phyloP scores from a whole-genome alignment of 306 rosid species.

The Carpinus viminea region DNA sequence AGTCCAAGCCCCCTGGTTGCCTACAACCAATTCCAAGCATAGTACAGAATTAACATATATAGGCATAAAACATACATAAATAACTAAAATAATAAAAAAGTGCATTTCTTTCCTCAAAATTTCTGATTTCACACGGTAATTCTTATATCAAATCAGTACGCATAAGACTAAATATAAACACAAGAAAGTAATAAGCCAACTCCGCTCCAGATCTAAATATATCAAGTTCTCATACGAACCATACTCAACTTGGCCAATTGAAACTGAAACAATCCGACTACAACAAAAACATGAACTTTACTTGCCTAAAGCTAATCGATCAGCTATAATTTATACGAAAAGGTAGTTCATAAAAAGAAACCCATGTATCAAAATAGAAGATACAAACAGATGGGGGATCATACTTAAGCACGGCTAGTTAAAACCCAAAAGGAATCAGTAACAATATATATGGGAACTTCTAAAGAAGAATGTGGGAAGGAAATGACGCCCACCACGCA shows the following conservation, averaged over 20 bases:
- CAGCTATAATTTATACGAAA: not conserved
- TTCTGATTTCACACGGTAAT: not conserved
- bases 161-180: not conserved
- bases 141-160: not conserved
- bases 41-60: slow-evolving; percentile 11
- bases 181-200: not conserved
- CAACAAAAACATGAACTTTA: not conserved
- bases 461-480: not conserved
- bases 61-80: not conserved
- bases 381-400: not conserved
- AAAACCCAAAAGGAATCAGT: not conserved
- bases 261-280: not conserved
- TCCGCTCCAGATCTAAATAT: not conserved
- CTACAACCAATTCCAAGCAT: slow-evolving; percentile 45
- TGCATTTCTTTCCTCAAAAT: not conserved
- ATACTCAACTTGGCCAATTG: not conserved
- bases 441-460: not conserved
- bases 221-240: not conserved
- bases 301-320: not conserved
- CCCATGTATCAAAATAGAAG: not conserved
- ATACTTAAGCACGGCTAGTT: not conserved
- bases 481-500: slow-evolving; percentile 65
- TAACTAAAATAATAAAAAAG: not conserved
- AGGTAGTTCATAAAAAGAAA: not conserved
- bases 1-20: slow-evolving; percentile 96